Conservation (phyloP, 2,329 filamentous ascomycete species). For the Diplodia mutila region DNA sequence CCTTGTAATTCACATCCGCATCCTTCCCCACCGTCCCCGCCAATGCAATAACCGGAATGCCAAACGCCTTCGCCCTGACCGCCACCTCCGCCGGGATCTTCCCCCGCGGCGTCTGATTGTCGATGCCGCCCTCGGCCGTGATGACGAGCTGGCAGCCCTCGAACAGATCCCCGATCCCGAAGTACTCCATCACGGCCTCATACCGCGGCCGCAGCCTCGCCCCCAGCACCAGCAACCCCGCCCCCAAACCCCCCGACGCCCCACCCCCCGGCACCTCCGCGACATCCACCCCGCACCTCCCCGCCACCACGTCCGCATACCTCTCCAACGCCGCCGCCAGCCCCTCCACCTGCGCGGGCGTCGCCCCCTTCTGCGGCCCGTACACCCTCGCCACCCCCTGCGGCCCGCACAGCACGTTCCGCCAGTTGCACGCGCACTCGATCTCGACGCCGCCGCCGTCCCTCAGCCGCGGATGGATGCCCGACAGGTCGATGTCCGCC, state of each 20-base stretch:
- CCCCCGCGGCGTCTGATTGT: slow-evolving; percentile 56
- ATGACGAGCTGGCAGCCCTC: slow-evolving; percentile 55
- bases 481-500: slow-evolving; percentile 46
- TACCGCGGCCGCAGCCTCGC: slow-evolving; percentile 52
- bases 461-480: slow-evolving; percentile 45
- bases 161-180: slow-evolving; percentile 53
- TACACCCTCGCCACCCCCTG: slow-evolving; percentile 56
- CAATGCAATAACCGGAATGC: slow-evolving; percentile 51
- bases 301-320: slow-evolving; percentile 44
- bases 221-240: slow-evolving; percentile 55
- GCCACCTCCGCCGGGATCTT: slow-evolving; percentile 60
- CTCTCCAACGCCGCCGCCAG: slow-evolving; percentile 51
- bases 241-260: slow-evolving; percentile 57
- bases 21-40: slow-evolving; percentile 38
- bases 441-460: slow-evolving; percentile 48
- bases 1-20: slow-evolving; percentile 35
- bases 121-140: slow-evolving; percentile 58
- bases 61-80: slow-evolving; percentile 50
- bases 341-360: slow-evolving; percentile 46
- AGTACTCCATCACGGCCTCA: slow-evolving; percentile 57
- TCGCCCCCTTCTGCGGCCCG: slow-evolving; percentile 58
- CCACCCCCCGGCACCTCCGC: slow-evolving; percentile 51
- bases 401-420: slow-evolving; percentile 56
- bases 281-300: slow-evolving; percentile 38
- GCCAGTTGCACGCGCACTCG: slow-evolving; percentile 57